These are phyloP conservation scores for Diutina rugosa DNA, from an alignment of 1,139 yeast genomes.

Conservation along the genomic window DNA sequence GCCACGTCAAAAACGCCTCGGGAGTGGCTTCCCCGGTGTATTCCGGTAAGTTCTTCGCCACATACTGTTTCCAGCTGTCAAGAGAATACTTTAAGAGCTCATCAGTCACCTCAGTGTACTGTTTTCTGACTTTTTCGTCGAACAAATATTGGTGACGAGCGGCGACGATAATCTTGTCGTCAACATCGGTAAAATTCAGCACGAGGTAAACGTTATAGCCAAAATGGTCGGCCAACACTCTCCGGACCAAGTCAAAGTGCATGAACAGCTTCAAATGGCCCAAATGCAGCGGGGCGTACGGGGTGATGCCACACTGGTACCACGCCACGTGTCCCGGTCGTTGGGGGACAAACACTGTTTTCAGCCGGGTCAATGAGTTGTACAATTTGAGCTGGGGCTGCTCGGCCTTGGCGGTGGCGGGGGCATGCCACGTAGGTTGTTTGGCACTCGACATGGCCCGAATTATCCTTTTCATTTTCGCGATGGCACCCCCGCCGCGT, in stretches of 20 bases:
- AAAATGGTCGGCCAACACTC: slow-evolving; percentile 80
- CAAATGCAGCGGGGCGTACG: slow-evolving; percentile 95
- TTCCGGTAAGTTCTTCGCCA: slow-evolving; percentile 44
- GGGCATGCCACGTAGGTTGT: slow-evolving; percentile 20
- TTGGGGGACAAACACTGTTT: slow-evolving; percentile 62
- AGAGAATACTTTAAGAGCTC: slow-evolving; percentile 27
- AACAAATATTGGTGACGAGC: slow-evolving; percentile 85
- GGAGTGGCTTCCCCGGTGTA: slow-evolving; percentile 16
- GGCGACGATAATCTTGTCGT: slow-evolving; percentile 88
- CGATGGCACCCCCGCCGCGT: neutral
- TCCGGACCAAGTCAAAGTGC: slow-evolving; percentile 81
- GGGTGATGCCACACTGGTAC: slow-evolving; percentile 99
- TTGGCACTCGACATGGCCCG: neutral
- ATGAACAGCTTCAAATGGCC: slow-evolving; percentile 99
- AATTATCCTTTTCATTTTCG: neutral
- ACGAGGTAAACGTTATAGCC: slow-evolving; percentile 79
- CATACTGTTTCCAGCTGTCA: slow-evolving; percentile 35
- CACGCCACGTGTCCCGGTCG: slow-evolving; percentile 60
- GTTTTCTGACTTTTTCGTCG: slow-evolving; percentile 37
- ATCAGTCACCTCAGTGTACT: slow-evolving; percentile 15
- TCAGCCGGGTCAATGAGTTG: slow-evolving; percentile 76
- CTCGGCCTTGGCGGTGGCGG: slow-evolving; percentile 8
- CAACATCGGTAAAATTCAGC: slow-evolving; percentile 95
- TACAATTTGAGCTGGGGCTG: slow-evolving; percentile 24
- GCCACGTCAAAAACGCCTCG: slow-evolving; percentile 37